Percentiles rank a stretch among this genome's conserved stretches.
These are phyloP conservation scores for Hyphopichia homilentoma DNA, from an alignment of 805 yeast genomes.

Conservation along the genomic window DNA sequence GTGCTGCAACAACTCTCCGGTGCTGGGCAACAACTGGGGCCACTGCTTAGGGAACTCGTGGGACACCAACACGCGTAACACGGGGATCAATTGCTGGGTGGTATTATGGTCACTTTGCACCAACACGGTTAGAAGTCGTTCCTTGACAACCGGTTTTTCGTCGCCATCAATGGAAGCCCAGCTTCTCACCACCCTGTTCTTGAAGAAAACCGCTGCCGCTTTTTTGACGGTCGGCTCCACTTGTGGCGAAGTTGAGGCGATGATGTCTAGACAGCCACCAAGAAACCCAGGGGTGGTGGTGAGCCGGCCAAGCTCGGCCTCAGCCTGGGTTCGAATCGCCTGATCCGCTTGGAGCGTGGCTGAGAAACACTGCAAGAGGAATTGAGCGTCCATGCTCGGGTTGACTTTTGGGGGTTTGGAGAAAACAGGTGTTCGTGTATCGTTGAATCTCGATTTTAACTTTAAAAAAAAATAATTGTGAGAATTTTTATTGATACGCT, in stretches of 20 bases:
- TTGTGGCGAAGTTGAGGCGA: slow-evolving; percentile 19
- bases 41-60: slow-evolving; percentile 34
- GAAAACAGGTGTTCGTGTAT: too few species aligned
- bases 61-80: slow-evolving; percentile 29
- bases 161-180: slow-evolving; percentile 66
- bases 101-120: slow-evolving; percentile 31
- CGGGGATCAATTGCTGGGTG: slow-evolving; percentile 38
- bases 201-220: slow-evolving; percentile 80
- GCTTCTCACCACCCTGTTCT: slow-evolving; percentile 61
- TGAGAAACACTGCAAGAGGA: slow-evolving; percentile 70
- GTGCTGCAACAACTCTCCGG: slow-evolving; percentile 30
- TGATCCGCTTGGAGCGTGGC: slow-evolving; percentile 74
- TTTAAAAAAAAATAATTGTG: background rate
- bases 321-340: slow-evolving; percentile 62
- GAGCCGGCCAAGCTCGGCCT: slow-evolving; percentile 56
- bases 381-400: slow-evolving; percentile 58
- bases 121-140: slow-evolving; percentile 63
- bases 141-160: slow-evolving; percentile 73
- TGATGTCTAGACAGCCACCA: slow-evolving; percentile 77
- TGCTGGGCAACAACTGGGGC: slow-evolving; percentile 29
- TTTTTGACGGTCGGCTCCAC: slow-evolving; percentile 43
- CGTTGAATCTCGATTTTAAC: background rate
- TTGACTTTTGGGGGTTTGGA: background rate
- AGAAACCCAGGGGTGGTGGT: slow-evolving; percentile 66
- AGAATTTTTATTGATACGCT: too few species aligned